phyloP scores from a whole-genome alignment of 306 rosid genomes.

The Glycyrrhiza uralensis region DNA sequence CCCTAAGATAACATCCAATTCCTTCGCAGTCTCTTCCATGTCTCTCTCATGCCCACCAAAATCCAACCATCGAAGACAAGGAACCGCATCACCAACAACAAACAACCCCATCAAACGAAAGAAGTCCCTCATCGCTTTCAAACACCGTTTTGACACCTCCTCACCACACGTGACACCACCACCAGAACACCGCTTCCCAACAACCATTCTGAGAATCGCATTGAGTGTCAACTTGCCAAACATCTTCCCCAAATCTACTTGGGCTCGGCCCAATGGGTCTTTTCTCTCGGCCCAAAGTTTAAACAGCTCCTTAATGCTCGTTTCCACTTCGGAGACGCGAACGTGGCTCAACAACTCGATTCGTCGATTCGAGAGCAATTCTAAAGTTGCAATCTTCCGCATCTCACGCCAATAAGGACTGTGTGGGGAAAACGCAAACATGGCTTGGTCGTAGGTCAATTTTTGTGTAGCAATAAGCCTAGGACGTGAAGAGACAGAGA shows the following conservation, averaged over 20 bases:
- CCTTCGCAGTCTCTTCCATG: no score
- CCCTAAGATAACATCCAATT: no score
- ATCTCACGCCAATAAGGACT: slow-evolving; percentile 36
- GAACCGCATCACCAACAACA: no score
- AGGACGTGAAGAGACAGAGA: slow-evolving; percentile 30
- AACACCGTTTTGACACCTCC: neutral
- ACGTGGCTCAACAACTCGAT: slow-evolving; percentile 30
- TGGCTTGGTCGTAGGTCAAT: slow-evolving; percentile 22
- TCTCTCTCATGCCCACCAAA: no score
- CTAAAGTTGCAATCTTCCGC: slow-evolving; percentile 31
- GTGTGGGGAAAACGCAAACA: slow-evolving; percentile 26
- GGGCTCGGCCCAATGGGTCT: neutral
- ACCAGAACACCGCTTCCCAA: neutral
- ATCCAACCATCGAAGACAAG: no score
- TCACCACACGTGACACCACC: neutral
- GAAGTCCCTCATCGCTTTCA: no score
- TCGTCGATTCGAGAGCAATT: slow-evolving; percentile 43
- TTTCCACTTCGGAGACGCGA: slow-evolving; percentile 26
- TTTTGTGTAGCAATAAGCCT: neutral
- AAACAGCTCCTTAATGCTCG: slow-evolving; percentile 26
- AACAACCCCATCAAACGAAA: no score
- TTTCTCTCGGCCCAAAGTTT: slow-evolving; percentile 13
- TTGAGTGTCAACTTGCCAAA: slow-evolving; percentile 24
- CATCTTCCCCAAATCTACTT: slow-evolving; percentile 43
- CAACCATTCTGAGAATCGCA: neutral